Base-by-base conservation (phyloP, 768 basidiomycete genomes). In the Boletus reticuloceps region DNA sequence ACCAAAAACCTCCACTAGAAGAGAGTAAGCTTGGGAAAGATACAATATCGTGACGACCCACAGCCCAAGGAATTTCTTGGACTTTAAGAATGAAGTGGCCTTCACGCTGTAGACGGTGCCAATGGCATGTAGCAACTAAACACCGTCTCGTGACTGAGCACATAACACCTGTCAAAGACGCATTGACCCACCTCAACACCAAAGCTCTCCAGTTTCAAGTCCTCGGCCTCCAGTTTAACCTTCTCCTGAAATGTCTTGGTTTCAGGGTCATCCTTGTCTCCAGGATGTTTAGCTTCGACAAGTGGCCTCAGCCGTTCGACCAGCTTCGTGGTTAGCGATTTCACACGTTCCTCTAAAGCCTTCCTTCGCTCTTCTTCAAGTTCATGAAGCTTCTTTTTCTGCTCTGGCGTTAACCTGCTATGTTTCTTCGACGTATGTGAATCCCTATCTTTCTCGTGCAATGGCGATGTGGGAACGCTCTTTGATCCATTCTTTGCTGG, bases 131-230 rank as follows among this genome's bases (percentile, higher is more conserved):
- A 96, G 74, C 38, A 96, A 81, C 88, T 92, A 56, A 47, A 34
- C 8, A 5, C 11, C 16, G 13, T 37, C 11, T 4, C 27, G 17
- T 17, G 32, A 42, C 25, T 58, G 55, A 68, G 45, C 19, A 46
- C 5, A 32, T 11, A 27, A 25, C 10, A 43, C 13, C 13, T 29
- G 11, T 8, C 17, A 44, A 61, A 11, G n/a, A 44, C 43, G 36
- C 1, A 29, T 46, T 12, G 40, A 69, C 82, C 31, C 62, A 91
- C 88, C 84, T 98, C 96, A 22, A 98, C 86, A 46, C 97, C 97
- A 71, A 99, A 99, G 61, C 91, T 94, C 77, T 99, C 96, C 50
- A 98, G 73, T 76, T 98, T 98, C 63, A 99, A 69, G 74, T 99
- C 97, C 53, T 96, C 94, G 2, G 91, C 92, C 71, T 99, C 97